Evolutionary conservation across 176 grass and related monocot species (phyloP).

Genomic region (Cymbopogon citratus): DNA sequence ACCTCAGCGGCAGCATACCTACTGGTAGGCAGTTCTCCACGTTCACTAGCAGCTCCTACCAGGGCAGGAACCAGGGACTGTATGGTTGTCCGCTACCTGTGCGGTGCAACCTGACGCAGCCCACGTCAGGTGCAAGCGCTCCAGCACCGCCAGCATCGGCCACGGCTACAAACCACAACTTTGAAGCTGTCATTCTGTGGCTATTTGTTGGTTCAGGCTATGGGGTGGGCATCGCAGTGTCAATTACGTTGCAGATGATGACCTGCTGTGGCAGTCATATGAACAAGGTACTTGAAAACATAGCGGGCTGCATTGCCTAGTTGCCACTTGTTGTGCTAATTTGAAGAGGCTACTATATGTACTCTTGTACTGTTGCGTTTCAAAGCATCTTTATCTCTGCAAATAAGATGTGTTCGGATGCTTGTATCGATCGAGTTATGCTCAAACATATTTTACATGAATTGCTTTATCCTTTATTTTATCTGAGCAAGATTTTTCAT

Average conservation of each 20-base stretch:
- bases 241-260: neutral
- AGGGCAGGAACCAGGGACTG: neutral
- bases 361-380: too few species aligned
- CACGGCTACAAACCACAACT: neutral
- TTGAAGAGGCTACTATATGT: too few species aligned
- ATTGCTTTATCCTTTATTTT: too few species aligned
- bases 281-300: neutral
- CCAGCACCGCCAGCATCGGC: neutral
- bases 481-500: too few species aligned
- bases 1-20: conserved; percentile 33
- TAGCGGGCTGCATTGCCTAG: neutral
- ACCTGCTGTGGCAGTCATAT: neutral
- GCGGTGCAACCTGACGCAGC: neutral
- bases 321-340: neutral
- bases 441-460: too few species aligned
- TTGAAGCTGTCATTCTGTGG: neutral
- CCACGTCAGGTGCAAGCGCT: neutral
- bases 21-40: neutral
- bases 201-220: neutral
- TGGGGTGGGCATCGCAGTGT: neutral
- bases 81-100: neutral
- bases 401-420: too few species aligned
- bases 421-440: too few species aligned
- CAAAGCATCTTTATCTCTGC: too few species aligned
- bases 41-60: neutral